These are phyloP conservation scores for Leishmania turanica DNA, from an alignment of 208 protist species.

Conservation along the genomic window DNA sequence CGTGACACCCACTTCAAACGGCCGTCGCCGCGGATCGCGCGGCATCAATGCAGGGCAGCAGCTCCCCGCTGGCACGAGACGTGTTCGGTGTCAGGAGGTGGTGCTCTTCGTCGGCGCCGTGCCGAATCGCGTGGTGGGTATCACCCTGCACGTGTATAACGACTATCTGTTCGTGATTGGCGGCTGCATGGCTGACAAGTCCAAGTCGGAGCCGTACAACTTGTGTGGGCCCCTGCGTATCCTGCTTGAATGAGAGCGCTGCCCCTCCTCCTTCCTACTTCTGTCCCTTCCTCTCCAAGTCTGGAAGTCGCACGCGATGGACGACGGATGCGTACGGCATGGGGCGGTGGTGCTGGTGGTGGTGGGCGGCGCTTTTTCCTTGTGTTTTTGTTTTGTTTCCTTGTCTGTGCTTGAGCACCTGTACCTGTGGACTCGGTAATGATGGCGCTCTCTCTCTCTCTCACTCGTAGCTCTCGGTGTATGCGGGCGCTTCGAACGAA, in stretches of 20 bases:
- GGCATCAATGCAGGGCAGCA: conserved; percentile 21
- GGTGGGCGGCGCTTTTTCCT: not conserved
- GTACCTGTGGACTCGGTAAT: not conserved
- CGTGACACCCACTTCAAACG: not conserved
- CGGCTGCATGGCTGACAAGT: conserved; percentile 22
- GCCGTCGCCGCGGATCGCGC: not conserved
- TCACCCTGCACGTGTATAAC: conserved; percentile 44
- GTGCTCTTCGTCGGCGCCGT: conserved; percentile 40
- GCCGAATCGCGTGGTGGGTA: conserved; percentile 39
- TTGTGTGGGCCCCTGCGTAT: conserved; percentile 32
- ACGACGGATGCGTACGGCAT: not conserved
- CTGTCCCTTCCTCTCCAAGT: not conserved
- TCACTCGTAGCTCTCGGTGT: not conserved
- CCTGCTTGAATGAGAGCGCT: conserved; percentile 11
- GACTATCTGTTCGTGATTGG: conserved; percentile 64
- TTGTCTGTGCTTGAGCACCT: not conserved
- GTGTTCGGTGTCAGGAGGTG: conserved; percentile 43
- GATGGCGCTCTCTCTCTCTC: not conserved
- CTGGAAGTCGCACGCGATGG: not conserved
- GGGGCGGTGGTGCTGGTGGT: not conserved
- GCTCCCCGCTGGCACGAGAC: conserved; percentile 28
- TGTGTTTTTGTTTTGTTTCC: not conserved
- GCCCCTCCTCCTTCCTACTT: not conserved
- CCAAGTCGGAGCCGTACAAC: conserved; percentile 24
- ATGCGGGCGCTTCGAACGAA: not conserved